phyloP scores from a whole-genome alignment of 2,329 filamentous ascomycete genomes.

The Ophioceras dolichostomum region DNA sequence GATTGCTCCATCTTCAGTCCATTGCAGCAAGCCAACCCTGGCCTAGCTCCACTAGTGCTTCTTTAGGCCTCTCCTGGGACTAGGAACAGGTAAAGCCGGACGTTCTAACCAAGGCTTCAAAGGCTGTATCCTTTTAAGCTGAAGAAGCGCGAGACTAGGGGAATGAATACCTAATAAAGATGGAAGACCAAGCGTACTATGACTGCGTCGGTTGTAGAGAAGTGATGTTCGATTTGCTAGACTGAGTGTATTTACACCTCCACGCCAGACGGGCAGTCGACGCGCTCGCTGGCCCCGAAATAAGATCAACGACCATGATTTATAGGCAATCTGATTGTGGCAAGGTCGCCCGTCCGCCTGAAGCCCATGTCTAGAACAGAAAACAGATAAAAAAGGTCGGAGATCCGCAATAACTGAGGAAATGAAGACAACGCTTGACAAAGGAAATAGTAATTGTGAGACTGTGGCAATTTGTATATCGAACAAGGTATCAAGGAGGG shows the following conservation, averaged over 20 bases:
- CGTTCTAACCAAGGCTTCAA: too few relatives aligned
- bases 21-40: too few relatives aligned
- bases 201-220: conserved; percentile 1
- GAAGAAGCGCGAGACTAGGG: too few relatives aligned
- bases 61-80: too few relatives aligned
- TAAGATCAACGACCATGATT: neutral
- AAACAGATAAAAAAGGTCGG: conserved; percentile 20
- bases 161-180: too few relatives aligned
- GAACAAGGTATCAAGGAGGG: conserved; percentile 31
- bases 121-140: too few relatives aligned
- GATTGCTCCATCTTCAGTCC: too few relatives aligned
- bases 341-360: conserved; percentile 6
- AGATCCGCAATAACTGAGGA: too few relatives aligned
- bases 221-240: conserved; percentile 1
- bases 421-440: conserved; percentile 8
- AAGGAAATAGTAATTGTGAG: conserved; percentile 10
- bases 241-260: neutral
- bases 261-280: neutral
- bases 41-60: too few relatives aligned
- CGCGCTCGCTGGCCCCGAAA: neutral
- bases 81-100: too few relatives aligned
- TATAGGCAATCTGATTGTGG: neutral
- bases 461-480: conserved; percentile 17
- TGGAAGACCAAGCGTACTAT: too few relatives aligned
- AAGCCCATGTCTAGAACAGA: conserved; percentile 12